These are phyloP conservation scores for Xanthoceras sorbifolium DNA, from an alignment of 345 rosid genomes.

Conservation along the genomic window DNA sequence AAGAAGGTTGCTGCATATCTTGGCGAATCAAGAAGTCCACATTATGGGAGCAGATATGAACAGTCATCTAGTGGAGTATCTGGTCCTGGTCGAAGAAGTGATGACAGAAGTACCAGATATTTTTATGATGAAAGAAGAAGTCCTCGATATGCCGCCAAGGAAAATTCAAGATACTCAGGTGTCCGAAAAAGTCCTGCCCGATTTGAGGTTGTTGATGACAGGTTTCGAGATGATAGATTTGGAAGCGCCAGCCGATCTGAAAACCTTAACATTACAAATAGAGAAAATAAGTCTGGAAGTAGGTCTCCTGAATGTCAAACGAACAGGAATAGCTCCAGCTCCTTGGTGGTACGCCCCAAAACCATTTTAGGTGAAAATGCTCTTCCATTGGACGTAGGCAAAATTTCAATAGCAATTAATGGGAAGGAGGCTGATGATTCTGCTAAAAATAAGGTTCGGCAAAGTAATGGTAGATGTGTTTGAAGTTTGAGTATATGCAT, in stretches of 20 bases:
- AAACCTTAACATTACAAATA: slow-evolving; percentile 24
- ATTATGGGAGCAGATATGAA: slow-evolving; percentile 41
- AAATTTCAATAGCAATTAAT: slow-evolving; percentile 28
- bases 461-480: background rate
- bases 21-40: slow-evolving; percentile 48
- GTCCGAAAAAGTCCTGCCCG: slow-evolving; percentile 52
- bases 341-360: slow-evolving; percentile 37
- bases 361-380: slow-evolving; percentile 34
- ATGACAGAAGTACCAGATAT: slow-evolving; percentile 41
- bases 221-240: slow-evolving; percentile 57
- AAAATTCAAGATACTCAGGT: slow-evolving; percentile 50
- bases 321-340: slow-evolving; percentile 30
- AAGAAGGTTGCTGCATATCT: slow-evolving; percentile 38
- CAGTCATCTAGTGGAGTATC: slow-evolving; percentile 29
- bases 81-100: slow-evolving; percentile 42
- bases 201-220: slow-evolving; percentile 86
- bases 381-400: slow-evolving; percentile 30
- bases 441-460: slow-evolving; percentile 30
- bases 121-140: slow-evolving; percentile 60
- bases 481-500: background rate
- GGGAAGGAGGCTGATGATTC: slow-evolving; percentile 29
- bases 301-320: slow-evolving; percentile 48
- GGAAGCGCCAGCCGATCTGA: slow-evolving; percentile 40
- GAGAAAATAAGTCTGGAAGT: slow-evolving; percentile 40
- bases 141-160: slow-evolving; percentile 40